Base-by-base conservation (phyloP, 1,284 basidiomycete genomes). In the Apiotrichum siamense region DNA sequence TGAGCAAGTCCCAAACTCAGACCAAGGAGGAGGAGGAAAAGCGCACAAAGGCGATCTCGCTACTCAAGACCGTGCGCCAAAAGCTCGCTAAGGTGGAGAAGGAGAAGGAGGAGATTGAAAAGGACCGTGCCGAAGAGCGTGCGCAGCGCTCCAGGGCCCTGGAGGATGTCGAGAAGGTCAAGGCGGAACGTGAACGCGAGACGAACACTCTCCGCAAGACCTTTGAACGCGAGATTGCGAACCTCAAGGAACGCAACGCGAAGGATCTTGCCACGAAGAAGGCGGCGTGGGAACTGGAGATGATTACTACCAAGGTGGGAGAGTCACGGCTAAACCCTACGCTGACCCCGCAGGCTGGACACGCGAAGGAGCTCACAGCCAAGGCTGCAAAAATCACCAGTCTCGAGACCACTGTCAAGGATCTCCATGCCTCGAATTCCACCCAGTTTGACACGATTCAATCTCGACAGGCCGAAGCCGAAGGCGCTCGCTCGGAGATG, bases 1-100 rank as follows among this genome's bases (percentile, higher is more conserved):
- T 84, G 3, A 78, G 82, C 36, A 82, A 81, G 52, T 75, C 80
- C 2, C 84, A 83, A 59, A 76, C 75, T 12, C 56, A 77, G 2
- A 83, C 83, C 2, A 93, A 88, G 68, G 91, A 94, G 58, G 92
- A 96, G 67, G 92, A 96, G 69, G 92, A 97, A 72, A 96, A 96
- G 72, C 83, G 92, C 13, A 81, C 83, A n/a, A 97, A 96, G 67
- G 90, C 91, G 0, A 86, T 96, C 55, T 85, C 83, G 44, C 75
- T 94, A 27, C 76, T 97, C 56, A 94, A 94, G 76, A 86, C 89
- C 2, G 87, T 96, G n/a, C 77, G 92, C 45, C 84, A 88, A 72
- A 96, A 94, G 71, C 76, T 91, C 20, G 87, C 93, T 39, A 94
- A 91, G 69, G 83, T 88, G 3, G 91, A 96, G 72, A 90, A 89